A percentile compares a stretch with the other conserved stretches of the same genome.
phyloP scores from a whole-genome alignment of 495 filamentous ascomycete species.

The Tuber aestivum region DNA sequence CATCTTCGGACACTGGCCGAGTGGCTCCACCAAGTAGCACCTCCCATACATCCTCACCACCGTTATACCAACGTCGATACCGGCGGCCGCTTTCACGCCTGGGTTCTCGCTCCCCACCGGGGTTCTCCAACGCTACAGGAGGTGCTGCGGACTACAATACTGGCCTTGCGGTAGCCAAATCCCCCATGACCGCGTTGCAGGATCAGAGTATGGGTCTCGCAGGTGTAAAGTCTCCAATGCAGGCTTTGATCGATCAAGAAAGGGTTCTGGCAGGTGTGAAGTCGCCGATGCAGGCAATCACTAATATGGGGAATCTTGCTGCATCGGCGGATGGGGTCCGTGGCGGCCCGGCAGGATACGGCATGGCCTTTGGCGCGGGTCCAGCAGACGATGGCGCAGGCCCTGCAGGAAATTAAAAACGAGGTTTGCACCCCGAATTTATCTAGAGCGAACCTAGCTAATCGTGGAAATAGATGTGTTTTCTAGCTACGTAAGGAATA shows the following conservation, averaged over 20 bases:
- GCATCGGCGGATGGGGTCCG: background rate
- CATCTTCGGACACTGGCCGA: background rate
- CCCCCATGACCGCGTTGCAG: background rate
- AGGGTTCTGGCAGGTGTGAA: background rate
- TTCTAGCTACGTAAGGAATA: background rate
- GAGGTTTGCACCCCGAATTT: background rate
- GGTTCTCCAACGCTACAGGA: background rate
- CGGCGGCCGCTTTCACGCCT: background rate
- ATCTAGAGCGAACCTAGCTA: background rate
- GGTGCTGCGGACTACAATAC: background rate
- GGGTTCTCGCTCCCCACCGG: background rate
- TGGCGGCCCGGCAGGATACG: background rate
- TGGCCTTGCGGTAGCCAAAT: background rate
- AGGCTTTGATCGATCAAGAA: background rate
- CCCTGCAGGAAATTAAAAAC: background rate
- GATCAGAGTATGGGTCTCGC: background rate
- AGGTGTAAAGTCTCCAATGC: constrained; percentile 1
- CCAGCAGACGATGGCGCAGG: background rate
- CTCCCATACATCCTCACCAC: background rate
- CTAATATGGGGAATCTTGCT: constrained; percentile 1
- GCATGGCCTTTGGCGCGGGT: background rate
- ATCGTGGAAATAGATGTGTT: background rate
- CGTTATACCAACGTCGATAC: background rate
- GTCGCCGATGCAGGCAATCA: background rate
- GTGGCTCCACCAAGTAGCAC: background rate